Base-by-base conservation (phyloP, 2,329 filamentous ascomycete species). In the Elsinoe ampelina region DNA sequence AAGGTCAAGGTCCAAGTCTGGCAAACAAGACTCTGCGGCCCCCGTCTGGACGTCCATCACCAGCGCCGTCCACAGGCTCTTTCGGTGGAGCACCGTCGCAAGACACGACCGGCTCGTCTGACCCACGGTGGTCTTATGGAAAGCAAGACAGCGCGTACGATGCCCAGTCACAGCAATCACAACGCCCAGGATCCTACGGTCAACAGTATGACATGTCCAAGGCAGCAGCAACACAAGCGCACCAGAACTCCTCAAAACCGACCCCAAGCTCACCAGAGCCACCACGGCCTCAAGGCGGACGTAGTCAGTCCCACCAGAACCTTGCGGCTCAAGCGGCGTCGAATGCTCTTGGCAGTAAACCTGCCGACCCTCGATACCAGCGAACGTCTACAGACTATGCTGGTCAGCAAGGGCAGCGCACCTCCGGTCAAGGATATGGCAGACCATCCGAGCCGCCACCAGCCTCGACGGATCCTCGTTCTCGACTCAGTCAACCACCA, bases 21-120 rank as follows among this genome's bases (percentile, higher is more conserved):
- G 81, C 79, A 59, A 82, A 83, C 51, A 80, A 81, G 65, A 89
- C 85, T 2, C 73, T 92, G 59, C 80, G 89, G 55, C 75, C 79
- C 26, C 67, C 70, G 20, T 71, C 72, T 57, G 71, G 72, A 45
- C 67, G 74, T 59, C 78, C 77, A 52, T 72, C 74, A 22, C 75
- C 68, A 61, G 70, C 65, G 54, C 68, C 67, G 60, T 69, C 68
- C 58, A 64, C 67, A 60, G 66, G 66, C 60, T 69, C 70, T 45
- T 76, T 69, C 60, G 64, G 61, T 22, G 64, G 64, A 6, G 8
- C 61, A 54, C 55, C 70, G 64, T 58, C 57, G 47, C 69, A 71
- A 60, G 74, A 77, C 50, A 58, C 54, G 12, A 22, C 32, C n/a
- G 22, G 38, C 7, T 47, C 64, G 5, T 60, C 66, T 30, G 71